phyloP scores from a whole-genome alignment of 2,329 filamentous ascomycete species.

The Penicillium sp. region DNA sequence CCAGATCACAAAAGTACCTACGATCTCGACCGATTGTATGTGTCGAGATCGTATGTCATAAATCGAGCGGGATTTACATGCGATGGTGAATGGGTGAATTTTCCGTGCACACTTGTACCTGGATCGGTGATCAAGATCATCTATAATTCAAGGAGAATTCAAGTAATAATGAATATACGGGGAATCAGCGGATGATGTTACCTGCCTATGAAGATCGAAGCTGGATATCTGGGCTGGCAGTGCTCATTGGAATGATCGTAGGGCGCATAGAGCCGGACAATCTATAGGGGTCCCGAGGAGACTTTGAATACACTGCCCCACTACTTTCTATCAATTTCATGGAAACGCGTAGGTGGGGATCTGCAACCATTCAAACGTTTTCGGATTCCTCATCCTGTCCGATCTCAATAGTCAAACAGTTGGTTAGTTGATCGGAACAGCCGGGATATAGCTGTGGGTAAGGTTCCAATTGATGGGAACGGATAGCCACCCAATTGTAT shows the following conservation, averaged over 20 bases:
- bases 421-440: not conserved
- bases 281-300: not conserved
- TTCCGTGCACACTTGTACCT: not conserved
- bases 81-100: not conserved
- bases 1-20: not conserved
- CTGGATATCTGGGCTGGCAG: not conserved
- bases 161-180: not conserved
- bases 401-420: not conserved
- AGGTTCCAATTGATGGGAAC: not conserved
- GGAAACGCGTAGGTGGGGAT: not conserved
- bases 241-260: not conserved
- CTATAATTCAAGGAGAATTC: not conserved
- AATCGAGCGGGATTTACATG: too few relatives aligned
- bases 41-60: not conserved
- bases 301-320: not conserved
- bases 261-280: not conserved
- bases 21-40: not conserved
- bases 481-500: not conserved
- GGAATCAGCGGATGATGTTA: not conserved
- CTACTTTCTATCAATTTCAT: not conserved
- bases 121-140: not conserved
- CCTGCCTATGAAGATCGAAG: not conserved
- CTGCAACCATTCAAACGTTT: not conserved
- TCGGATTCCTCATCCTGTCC: not conserved
- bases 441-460: not conserved